phyloP scores from a whole-genome alignment of 2,329 filamentous ascomycete genomes.

The Lithohypha guttulata region DNA sequence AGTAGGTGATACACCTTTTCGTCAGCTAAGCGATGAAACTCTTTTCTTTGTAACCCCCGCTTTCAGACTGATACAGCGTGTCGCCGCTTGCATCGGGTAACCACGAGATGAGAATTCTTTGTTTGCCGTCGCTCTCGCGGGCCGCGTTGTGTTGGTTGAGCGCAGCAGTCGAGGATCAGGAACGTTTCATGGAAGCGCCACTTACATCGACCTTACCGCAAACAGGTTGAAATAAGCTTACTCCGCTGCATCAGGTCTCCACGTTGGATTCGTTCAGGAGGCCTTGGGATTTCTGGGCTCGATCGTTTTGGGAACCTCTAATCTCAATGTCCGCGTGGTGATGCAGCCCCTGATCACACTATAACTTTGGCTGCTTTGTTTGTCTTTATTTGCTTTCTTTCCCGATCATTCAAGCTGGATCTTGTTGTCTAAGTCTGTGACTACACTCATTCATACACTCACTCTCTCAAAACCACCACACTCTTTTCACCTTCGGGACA shows the following conservation, averaged over 20 bases:
- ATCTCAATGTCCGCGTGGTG: slow-evolving; percentile 7
- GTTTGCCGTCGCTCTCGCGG: background rate
- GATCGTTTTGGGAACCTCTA: slow-evolving; percentile 5
- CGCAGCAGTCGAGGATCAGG: background rate
- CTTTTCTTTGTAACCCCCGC: too few relatives aligned
- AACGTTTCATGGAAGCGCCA: slow-evolving; percentile 8
- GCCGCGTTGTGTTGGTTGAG: background rate
- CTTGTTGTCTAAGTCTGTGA: slow-evolving; percentile 17
- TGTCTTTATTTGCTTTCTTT: slow-evolving; percentile 9
- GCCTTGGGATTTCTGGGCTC: slow-evolving; percentile 2
- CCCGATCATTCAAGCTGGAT: slow-evolving; percentile 10
- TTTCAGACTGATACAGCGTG: background rate
- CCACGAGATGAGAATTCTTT: slow-evolving; percentile 1
- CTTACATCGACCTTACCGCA: slow-evolving; percentile 1
- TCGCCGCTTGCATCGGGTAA: background rate
- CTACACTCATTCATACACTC: slow-evolving; percentile 16
- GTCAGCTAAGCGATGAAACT: too few relatives aligned
- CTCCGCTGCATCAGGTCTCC: slow-evolving; percentile 1
- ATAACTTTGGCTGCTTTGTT: slow-evolving; percentile 5
- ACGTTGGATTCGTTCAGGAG: slow-evolving; percentile 5
- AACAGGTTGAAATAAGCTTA: slow-evolving; percentile 1
- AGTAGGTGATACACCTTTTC: too few relatives aligned
- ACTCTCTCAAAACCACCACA: too few relatives aligned
- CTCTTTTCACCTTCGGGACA: slow-evolving; percentile 19
- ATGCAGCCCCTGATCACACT: slow-evolving; percentile 6